Evolutionary conservation across 2,329 filamentous ascomycete species (phyloP).

Genomic region (Epichloe sibirici): DNA sequence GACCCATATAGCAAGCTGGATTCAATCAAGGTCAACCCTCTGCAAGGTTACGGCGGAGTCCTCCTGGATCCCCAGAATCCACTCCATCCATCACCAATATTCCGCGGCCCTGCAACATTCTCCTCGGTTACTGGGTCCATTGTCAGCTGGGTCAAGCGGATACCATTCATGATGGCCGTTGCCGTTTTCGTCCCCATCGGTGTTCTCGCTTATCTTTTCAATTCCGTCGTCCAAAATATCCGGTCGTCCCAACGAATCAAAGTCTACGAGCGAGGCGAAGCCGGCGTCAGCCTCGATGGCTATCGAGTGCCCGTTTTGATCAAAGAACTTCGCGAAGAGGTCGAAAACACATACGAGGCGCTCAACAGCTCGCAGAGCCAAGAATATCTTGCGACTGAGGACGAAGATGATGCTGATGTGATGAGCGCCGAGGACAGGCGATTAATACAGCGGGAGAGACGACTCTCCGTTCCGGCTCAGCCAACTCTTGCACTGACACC

Average conservation of each 20-base stretch:
- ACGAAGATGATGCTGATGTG: slow-evolving; percentile 30
- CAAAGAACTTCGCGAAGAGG: slow-evolving; percentile 60
- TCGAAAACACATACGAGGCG: slow-evolving; percentile 67
- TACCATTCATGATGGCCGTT: slow-evolving; percentile 55
- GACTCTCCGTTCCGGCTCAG: slow-evolving; percentile 32
- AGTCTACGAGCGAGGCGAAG: slow-evolving; percentile 59
- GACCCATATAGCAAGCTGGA: slow-evolving; percentile 65
- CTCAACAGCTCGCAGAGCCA: slow-evolving; percentile 56
- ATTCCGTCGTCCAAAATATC: slow-evolving; percentile 64
- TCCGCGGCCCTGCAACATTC: slow-evolving; percentile 15
- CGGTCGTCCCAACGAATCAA: slow-evolving; percentile 63
- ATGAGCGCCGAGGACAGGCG: slow-evolving; percentile 27
- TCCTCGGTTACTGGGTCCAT: slow-evolving; percentile 20
- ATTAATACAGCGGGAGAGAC: slow-evolving; percentile 28
- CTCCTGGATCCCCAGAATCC: slow-evolving; percentile 59
- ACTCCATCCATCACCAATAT: slow-evolving; percentile 34
- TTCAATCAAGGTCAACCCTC: slow-evolving; percentile 57
- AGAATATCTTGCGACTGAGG: slow-evolving; percentile 54
- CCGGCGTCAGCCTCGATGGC: slow-evolving; percentile 52
- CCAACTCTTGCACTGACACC: slow-evolving; percentile 68
- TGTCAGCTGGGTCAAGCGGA: slow-evolving; percentile 30
- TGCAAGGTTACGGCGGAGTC: slow-evolving; percentile 61
- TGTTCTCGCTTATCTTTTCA: slow-evolving; percentile 58
- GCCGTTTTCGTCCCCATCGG: slow-evolving; percentile 63
- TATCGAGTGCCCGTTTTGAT: slow-evolving; percentile 70